A percentile compares a stretch with the other conserved stretches of the same genome.
Evolutionary conservation across 2,329 filamentous ascomycete genomes (phyloP).

Genomic region (Lecanoromycetidae sp.): DNA sequence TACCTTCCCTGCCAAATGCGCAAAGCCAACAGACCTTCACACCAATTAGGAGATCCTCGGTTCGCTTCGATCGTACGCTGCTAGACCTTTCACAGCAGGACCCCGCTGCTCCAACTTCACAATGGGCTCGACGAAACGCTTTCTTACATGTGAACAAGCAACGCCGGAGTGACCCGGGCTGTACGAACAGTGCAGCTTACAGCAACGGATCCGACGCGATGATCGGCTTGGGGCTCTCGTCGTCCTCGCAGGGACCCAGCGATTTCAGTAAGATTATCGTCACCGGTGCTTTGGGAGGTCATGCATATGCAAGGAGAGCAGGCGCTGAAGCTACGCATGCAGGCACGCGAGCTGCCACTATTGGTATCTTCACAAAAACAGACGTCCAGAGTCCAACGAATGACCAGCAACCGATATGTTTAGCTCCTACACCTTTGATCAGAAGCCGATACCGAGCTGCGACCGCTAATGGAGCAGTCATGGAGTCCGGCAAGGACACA

Average conservation of each 20-base stretch:
- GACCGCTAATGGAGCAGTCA: neutral
- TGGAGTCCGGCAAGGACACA: neutral
- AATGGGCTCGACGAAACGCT: neutral
- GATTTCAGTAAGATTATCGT: no score
- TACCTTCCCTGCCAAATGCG: neutral
- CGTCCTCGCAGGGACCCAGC: constrained; percentile 5
- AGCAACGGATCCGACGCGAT: neutral
- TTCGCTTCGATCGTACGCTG: neutral
- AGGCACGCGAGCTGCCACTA: neutral
- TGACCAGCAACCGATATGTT: neutral
- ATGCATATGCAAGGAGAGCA: neutral
- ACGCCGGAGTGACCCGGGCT: neutral
- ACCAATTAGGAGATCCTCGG: neutral
- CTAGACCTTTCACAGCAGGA: constrained; percentile 1
- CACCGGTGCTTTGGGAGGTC: neutral
- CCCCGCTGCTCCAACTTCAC: neutral
- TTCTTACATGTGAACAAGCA: constrained; percentile 7
- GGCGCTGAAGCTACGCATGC: neutral
- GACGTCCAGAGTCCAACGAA: neutral
- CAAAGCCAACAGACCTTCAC: neutral
- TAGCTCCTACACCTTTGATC: neutral
- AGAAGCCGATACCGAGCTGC: neutral
- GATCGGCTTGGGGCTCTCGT: neutral
- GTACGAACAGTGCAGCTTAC: neutral
- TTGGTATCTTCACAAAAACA: neutral